phyloP scores from a whole-genome alignment of 2,329 filamentous ascomycete genomes.

The Coniosporium tulheliwenetii region DNA sequence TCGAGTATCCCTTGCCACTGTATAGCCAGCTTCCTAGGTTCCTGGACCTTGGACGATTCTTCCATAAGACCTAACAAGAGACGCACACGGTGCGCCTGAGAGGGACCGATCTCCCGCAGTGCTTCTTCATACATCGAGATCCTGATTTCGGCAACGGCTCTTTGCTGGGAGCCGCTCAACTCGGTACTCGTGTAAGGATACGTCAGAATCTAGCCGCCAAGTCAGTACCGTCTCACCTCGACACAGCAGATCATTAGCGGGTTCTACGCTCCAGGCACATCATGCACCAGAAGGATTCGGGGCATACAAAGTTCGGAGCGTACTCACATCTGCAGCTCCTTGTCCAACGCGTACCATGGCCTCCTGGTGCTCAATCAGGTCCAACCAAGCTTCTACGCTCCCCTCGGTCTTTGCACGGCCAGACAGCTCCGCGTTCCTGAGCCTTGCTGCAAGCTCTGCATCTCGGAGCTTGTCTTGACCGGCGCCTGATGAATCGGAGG shows the following conservation, averaged over 20 bases:
- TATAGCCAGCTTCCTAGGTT: constrained; percentile 39
- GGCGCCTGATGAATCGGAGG: constrained; percentile 10
- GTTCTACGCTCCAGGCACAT: too few species aligned
- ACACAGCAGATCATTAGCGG: too few species aligned
- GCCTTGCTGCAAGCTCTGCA: constrained; percentile 19
- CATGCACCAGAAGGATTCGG: too few species aligned
- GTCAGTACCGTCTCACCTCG: constrained; percentile 10
- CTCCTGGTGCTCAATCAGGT: constrained; percentile 67
- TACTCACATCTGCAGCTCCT: too few species aligned
- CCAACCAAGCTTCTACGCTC: constrained; percentile 59
- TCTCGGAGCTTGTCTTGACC: background rate
- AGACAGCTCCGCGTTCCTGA: constrained; percentile 45
- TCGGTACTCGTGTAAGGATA: constrained; percentile 42
- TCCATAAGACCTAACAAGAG: constrained; percentile 56
- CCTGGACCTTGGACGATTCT: constrained; percentile 64
- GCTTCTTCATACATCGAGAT: constrained; percentile 69
- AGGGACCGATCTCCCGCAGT: constrained; percentile 37
- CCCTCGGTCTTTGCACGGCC: constrained; percentile 44
- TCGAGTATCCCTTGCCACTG: constrained; percentile 51
- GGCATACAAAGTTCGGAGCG: too few species aligned
- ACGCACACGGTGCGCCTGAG: constrained; percentile 33
- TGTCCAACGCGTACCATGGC: constrained; percentile 30
- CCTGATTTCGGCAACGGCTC: constrained; percentile 55
- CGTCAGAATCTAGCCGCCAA: constrained; percentile 27
- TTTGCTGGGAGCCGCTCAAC: constrained; percentile 29